Evolutionary conservation across 140 eudicot species (phyloP), one percentile per base, ranked within the genome.

Genomic region (Stevia rebaudiana): DNA sequence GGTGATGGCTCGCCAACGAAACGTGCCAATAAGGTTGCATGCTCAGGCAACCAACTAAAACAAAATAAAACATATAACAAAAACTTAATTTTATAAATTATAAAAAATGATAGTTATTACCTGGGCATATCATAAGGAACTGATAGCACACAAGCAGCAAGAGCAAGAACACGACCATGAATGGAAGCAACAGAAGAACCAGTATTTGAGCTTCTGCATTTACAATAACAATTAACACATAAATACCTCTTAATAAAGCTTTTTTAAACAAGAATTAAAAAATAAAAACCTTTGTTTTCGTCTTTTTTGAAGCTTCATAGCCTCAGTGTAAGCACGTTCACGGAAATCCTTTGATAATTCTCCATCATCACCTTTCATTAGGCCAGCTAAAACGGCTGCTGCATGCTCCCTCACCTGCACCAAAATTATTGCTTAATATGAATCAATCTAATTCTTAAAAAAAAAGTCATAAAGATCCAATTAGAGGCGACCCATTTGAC

Each of bases 61-160:
- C 50, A 75, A 72, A 21, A 68, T 8, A 49, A 2, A 2, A 53
- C n/a, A 12, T 7, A n/a, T 5, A 8, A 22, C 11, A 36, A 50
- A 11, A 3, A 49, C 13, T 19, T 30, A 22, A 5, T 19, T 50
- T 8, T 56, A 30, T n/a, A 56, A 8, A 13, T 46, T 18, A 18
- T 10, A 28, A 25, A 24, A 12, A 52, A 24, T 11, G 22, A 8
- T 3, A n/a, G 43, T 15, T 31, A 56, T 49, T 82, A 92, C 98
- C 98, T 92, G 40, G 98, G 96, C 92, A 92, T 92, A 67, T 92
- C 98, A 76, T 92, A 92, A 41, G 98, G 98, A 67, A 87, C 94
- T 1, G 96, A 92, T 25, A 92, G 59, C 47, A 92, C 96, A 61
- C 95, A 92, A 58, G 98, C 96, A 67, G 86, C 89, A 71, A 92